Evolutionary conservation across 2,329 filamentous ascomycete species (phyloP).

Genomic region (Trichoderma brevicompactum): DNA sequence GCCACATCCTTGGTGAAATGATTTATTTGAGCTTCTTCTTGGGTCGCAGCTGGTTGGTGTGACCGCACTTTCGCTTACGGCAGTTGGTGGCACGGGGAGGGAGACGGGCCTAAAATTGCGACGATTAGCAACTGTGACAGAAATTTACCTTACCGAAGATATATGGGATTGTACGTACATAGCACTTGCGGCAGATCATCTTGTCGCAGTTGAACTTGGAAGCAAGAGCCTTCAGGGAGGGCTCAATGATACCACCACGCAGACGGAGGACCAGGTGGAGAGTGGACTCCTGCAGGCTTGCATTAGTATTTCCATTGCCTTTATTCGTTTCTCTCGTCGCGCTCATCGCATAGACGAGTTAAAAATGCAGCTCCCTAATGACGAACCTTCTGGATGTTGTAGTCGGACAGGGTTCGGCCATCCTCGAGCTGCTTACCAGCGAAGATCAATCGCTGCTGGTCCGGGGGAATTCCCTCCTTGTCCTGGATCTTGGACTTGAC

Average conservation of each 20-base stretch:
- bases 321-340: neutral
- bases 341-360: neutral
- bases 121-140: neutral
- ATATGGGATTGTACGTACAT: constrained; percentile 71
- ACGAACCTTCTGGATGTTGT: constrained; percentile 98
- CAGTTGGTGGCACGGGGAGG: constrained; percentile 99
- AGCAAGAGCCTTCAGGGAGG: constrained; percentile 95
- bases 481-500: constrained; percentile 99
- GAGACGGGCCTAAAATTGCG: constrained; percentile 67
- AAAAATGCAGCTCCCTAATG: constrained; percentile 15
- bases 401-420: constrained; percentile 93
- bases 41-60: constrained; percentile 99
- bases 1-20: constrained; percentile 49
- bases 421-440: constrained; percentile 99
- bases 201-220: constrained; percentile 99
- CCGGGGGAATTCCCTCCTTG: constrained; percentile 98
- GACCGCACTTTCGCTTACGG: constrained; percentile 99
- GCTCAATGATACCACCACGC: constrained; percentile 99
- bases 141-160: neutral
- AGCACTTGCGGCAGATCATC: constrained; percentile 99
- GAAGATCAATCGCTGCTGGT: constrained; percentile 99
- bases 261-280: constrained; percentile 98
- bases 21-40: constrained; percentile 99
- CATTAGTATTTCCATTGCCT: constrained; percentile 39
- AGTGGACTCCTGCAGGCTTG: constrained; percentile 77